Base-by-base conservation (phyloP, 371 early-diverging fungal genomes). In the Circinella umbellata region DNA sequence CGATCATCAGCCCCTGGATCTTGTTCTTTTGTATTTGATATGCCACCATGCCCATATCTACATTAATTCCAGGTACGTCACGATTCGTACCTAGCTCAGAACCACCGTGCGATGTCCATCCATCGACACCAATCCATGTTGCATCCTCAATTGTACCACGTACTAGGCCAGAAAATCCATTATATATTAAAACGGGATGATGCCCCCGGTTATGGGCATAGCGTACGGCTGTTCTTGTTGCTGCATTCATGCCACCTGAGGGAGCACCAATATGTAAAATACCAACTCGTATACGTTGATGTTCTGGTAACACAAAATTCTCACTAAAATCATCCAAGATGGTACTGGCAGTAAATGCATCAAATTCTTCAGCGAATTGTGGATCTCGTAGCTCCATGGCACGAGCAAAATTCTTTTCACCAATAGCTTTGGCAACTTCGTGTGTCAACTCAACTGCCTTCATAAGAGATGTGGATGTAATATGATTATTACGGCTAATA, bases 21-120 rank as follows among this genome's bases (percentile, higher is more conserved):
- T 90, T 81, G 80, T 90, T 87, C 77, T 96, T 94, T 76, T 97
- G 97, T 38, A 99, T 73, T 76, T 93, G 92, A 79, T 92, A 96
- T 0, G 96, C 95, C 27, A 97, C 87, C 78, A 81, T 80, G 37
- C 84, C 84, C 73, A 93, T 86, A 51, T 95, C 96, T 15, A 92
- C 78, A 67, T 92, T 92, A 59, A 86, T 82, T 18, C 89, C 90
- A 17, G 97, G 95, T 72, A 94, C 92, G 73, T 89, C 90, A 48
- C 96, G 90, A 87, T 95, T 96, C 34, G 97, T 97, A 59, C 99
- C 99, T 34, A 99, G 88, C 70, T 93, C 92, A 39, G 96, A 95
- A 14, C 99, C 99, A 73, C 99, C 99, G 17, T 86, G 86, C 9
- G 92, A 87, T 20, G 94, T 93, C 96, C 98, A 97, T n/a, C 92